Evolutionary conservation across 257 asterid genomes (phyloP).

Genomic region (Ballota nigra): DNA sequence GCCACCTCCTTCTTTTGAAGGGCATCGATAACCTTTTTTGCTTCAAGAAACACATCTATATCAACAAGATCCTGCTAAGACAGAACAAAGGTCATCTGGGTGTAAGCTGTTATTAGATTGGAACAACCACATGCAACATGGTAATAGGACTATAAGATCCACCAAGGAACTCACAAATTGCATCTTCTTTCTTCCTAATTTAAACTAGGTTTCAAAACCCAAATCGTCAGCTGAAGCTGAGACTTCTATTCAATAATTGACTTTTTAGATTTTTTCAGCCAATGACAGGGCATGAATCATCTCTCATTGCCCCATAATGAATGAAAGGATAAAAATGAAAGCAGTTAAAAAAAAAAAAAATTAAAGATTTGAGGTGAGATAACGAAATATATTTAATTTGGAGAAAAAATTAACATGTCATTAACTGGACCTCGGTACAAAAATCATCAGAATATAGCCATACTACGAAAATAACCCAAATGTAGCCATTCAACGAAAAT

Average conservation of each 20-base stretch:
- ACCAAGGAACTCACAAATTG: not conserved
- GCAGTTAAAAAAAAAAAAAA: not conserved
- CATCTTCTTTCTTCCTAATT: conserved; percentile 6
- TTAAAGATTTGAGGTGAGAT: not conserved
- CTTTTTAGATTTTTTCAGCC: conserved; percentile 9
- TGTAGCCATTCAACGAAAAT: not conserved
- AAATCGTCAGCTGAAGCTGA: not conserved
- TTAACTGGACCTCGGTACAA: conserved; percentile 4
- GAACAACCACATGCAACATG: conserved; percentile 2
- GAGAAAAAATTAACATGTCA: conserved; percentile 1
- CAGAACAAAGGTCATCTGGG: conserved; percentile 23
- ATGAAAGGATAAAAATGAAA: not conserved
- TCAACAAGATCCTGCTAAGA: conserved; percentile 88
- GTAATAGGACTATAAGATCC: conserved; percentile 5
- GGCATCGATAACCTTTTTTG: conserved; percentile 88
- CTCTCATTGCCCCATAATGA: not conserved
- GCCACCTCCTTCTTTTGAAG: conserved; percentile 82
- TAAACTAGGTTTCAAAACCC: conserved; percentile 10
- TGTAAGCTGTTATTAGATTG: conserved; percentile 7
- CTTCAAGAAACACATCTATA: conserved; percentile 90
- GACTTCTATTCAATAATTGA: conserved; percentile 5
- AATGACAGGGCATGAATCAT: not conserved
- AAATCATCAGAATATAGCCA: conserved; percentile 54
- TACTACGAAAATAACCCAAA: not conserved
- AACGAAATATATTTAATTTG: not conserved